Conservation (phyloP, 2,329 filamentous ascomycete genomes). For the Parastagonospora avenae region DNA sequence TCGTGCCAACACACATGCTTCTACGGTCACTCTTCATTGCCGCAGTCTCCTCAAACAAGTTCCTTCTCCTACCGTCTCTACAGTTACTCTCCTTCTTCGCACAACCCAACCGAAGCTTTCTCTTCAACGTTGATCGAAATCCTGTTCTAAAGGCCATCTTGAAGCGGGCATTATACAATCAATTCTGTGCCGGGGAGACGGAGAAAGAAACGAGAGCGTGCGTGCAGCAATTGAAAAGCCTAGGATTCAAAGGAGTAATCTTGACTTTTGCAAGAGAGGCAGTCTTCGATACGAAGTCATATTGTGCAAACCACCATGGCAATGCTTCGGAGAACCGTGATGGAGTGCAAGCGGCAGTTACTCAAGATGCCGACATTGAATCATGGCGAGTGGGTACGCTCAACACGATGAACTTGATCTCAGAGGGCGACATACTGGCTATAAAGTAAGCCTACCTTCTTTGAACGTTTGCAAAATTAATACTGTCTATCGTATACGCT, state of each 20-base stretch:
- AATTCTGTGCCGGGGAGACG: conserved; percentile 87
- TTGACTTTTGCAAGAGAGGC: conserved; percentile 80
- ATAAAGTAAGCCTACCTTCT: conserved; percentile 27
- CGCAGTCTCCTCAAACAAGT: conserved; percentile 54
- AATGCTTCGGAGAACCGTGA: conserved; percentile 16
- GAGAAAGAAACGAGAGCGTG: conserved; percentile 65
- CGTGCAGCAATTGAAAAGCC: conserved; percentile 70
- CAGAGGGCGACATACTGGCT: conserved; percentile 37
- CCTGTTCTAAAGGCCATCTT: conserved; percentile 72
- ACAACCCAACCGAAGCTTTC: conserved; percentile 40
- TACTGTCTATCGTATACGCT: conserved; percentile 3
- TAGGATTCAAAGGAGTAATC: conserved; percentile 82
- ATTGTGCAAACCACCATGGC: conserved; percentile 15
- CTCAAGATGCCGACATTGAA: conserved; percentile 43
- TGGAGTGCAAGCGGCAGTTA: conserved; percentile 2
- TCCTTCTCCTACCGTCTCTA: conserved; percentile 47
- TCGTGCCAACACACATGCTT: conserved; percentile 36
- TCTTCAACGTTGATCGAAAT: conserved; percentile 72
- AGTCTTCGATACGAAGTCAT: conserved; percentile 48
- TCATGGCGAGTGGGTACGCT: conserved; percentile 35
- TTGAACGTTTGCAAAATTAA: too few relatives aligned
- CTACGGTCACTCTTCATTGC: conserved; percentile 46
- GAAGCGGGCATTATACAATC: conserved; percentile 83
- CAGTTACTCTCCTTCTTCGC: conserved; percentile 48
- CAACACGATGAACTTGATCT: conserved; percentile 36